Evolutionary conservation across 768 basidiomycete species (phyloP).

Genomic region (Termitomyces titanicus): DNA sequence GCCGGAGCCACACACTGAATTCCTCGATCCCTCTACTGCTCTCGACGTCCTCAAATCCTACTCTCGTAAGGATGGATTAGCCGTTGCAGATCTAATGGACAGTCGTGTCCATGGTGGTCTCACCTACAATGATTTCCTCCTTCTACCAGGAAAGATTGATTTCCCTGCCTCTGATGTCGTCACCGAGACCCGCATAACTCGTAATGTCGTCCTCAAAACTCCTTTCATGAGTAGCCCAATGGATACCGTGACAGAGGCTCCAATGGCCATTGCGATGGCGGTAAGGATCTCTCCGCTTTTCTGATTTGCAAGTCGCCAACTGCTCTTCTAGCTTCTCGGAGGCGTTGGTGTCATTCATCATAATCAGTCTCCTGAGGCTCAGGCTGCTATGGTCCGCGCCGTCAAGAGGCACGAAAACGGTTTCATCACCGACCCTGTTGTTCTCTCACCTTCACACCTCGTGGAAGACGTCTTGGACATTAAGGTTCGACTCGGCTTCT

Average conservation of each 20-base stretch:
- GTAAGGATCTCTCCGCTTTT: constrained; percentile 41
- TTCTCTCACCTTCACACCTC: constrained; percentile 69
- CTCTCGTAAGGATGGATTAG: constrained; percentile 73
- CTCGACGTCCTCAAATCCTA: constrained; percentile 76
- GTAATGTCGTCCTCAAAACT: constrained; percentile 88
- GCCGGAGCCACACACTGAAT: constrained; percentile 17
- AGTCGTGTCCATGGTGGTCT: constrained; percentile 83
- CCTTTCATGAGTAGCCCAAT: constrained; percentile 98
- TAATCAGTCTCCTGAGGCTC: constrained; percentile 79
- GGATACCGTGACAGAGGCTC: constrained; percentile 97
- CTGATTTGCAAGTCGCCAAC: constrained; percentile 14
- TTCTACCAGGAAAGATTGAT: constrained; percentile 94
- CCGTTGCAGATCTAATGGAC: constrained; percentile 84
- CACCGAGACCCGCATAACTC: constrained; percentile 84
- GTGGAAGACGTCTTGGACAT: constrained; percentile 92
- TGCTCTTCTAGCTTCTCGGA: constrained; percentile 65
- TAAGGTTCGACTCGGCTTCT: constrained; percentile 89
- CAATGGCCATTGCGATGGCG: constrained; percentile 92
- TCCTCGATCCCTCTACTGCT: constrained; percentile 71
- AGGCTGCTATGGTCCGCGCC: constrained; percentile 96
- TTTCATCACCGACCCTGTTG: constrained; percentile 94
- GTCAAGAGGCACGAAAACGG: constrained; percentile 99
- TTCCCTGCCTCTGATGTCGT: constrained; percentile 80
- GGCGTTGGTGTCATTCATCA: constrained; percentile 99
- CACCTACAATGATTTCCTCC: constrained; percentile 96